phyloP scores from a whole-genome alignment of 441 rosid genomes.

The Pelargonium australe region DNA sequence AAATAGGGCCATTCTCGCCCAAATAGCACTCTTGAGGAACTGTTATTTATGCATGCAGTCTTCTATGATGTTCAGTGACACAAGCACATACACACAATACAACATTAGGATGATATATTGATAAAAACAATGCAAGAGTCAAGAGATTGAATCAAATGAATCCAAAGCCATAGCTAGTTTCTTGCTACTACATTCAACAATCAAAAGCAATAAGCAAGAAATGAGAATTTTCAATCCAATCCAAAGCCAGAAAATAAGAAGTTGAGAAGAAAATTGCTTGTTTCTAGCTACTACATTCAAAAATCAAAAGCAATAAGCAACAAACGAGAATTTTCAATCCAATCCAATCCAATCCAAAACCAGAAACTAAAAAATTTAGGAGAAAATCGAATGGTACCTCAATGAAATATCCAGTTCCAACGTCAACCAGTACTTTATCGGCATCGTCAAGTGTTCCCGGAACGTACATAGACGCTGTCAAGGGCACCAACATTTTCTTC shows the following conservation, averaged over 20 bases:
- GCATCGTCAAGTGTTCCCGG: conserved; percentile 82
- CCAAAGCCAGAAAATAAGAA: background rate
- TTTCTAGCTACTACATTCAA: background rate
- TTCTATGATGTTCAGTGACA: too few relatives aligned
- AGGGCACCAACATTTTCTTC: conserved; percentile 83
- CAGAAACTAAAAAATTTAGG: background rate
- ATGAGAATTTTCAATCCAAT: too few relatives aligned
- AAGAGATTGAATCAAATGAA: too few relatives aligned
- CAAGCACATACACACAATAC: too few relatives aligned
- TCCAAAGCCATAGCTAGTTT: background rate
- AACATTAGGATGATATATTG: too few relatives aligned
- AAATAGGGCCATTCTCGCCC: too few relatives aligned
- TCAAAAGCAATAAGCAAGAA: background rate
- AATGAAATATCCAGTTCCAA: conserved; percentile 94
- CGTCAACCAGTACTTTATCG: conserved; percentile 72
- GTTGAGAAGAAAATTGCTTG: background rate
- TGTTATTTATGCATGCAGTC: too few relatives aligned
- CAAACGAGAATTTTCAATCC: background rate
- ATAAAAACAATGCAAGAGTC: too few relatives aligned
- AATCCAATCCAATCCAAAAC: background rate
- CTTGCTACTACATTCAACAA: background rate
- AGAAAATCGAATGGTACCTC: background rate
- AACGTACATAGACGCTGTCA: conserved; percentile 85
- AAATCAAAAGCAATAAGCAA: background rate
- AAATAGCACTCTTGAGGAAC: too few relatives aligned